Conservation (phyloP, 169 alveolate species). For the Eimeria tenella region DNA sequence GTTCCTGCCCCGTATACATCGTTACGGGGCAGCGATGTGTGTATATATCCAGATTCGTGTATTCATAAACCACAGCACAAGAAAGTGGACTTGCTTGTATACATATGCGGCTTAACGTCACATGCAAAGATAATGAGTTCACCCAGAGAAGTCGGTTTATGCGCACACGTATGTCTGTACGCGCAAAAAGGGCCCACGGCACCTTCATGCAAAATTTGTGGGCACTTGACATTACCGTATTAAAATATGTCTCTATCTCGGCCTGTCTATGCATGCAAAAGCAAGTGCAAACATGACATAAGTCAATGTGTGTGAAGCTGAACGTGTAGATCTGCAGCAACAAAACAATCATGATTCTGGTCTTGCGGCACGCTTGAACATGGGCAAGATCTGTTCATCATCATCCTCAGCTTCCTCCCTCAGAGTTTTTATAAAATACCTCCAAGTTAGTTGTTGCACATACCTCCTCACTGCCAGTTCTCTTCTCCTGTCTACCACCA, state of each 20-base stretch:
- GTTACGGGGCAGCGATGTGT: too few relatives aligned
- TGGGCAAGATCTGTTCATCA: constrained; percentile 72
- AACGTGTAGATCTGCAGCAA: background rate
- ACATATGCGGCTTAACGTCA: background rate
- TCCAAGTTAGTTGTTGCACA: constrained; percentile 67
- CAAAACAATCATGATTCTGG: background rate
- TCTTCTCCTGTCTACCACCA: constrained; percentile 48
- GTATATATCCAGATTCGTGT: background rate
- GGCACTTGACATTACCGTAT: background rate
- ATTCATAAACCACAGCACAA: background rate
- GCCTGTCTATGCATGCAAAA: background rate
- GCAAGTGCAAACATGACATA: constrained; percentile 28
- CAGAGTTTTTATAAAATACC: constrained; percentile 64
- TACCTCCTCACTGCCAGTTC: constrained; percentile 39
- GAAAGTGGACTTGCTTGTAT: background rate
- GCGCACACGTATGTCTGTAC: background rate
- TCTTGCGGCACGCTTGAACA: constrained; percentile 63
- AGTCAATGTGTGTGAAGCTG: background rate
- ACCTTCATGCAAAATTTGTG: background rate
- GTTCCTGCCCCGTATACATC: background rate
- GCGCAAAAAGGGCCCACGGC: constrained; percentile 6
- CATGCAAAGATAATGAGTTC: background rate
- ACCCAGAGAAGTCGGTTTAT: background rate
- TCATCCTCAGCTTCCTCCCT: constrained; percentile 74
- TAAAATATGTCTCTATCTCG: background rate